Base-by-base conservation (phyloP, 202 grass and related monocot genomes). In the Dendrocalamus latiflorus region DNA sequence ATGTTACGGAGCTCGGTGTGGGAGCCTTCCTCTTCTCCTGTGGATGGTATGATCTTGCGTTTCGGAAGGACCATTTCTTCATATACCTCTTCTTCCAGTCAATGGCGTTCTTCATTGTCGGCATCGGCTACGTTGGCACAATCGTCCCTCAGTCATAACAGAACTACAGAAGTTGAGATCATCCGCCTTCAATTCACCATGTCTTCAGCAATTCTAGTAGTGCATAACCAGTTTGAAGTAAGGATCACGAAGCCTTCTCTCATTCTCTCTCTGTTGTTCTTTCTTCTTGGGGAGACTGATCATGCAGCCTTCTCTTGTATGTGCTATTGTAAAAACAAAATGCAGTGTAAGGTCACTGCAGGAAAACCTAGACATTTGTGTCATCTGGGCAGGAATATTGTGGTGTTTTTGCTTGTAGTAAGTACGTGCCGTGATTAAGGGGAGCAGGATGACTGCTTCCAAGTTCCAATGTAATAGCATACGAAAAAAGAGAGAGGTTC, bases 61-160 rank as follows among this genome's bases (percentile, higher is more conserved):
- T 94, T 3, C 89, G 97, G 76, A 92, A 72, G 69, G 92, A 99
- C 83, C 69, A 96, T 87, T 99, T 91, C 86, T 99, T 88, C 81
- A 75, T 99, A 69, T 99, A 91, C 85, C 93, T 99, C 79, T 99
- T 99, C 81, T 79, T 90, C 77, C 97, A 99, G 75, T 89, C 87
- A 54, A 43, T 86, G 38, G 97, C 97, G 20, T 99, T 99, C 68
- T 99, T 99, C 77, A 67, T 93, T 2, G 89, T 96, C 14, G 97
- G 97, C 6, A 16, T 99, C 3, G 97, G 97, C 58, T 96, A 96
- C 8, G 86, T 99, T 4, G 97, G 97, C 87, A 99, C 97, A 38
- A 89, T 99, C 16, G 78, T 96, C 72, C 93, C 91, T 0, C 89
- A 88, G 64, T 83, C 91, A 38, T 96, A 94, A 81, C 65, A 54